phyloP scores from a whole-genome alignment of 192 early-diverging fungal genomes.

The Coemansia sp. region DNA sequence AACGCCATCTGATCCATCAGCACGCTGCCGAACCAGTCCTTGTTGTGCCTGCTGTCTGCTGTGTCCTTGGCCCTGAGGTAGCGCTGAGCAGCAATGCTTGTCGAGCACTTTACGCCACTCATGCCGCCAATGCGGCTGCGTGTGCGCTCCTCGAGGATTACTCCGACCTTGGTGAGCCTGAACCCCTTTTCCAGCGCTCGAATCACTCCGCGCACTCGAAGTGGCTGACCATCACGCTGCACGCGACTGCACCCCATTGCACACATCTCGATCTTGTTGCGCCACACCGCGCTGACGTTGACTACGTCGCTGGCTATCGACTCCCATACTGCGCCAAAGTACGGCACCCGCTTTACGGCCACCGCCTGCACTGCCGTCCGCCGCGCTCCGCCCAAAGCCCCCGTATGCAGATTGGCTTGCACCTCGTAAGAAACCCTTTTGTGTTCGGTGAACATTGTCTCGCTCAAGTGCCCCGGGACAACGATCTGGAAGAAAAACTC shows the following conservation, averaged over 20 bases:
- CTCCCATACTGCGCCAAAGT: conserved; percentile 42
- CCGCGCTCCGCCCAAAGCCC: conserved; percentile 12
- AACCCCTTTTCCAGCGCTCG: conserved; percentile 49
- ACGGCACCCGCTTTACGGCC: conserved; percentile 49
- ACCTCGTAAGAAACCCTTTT: conserved; percentile 44
- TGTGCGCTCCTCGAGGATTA: conserved; percentile 50
- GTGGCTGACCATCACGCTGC: conserved; percentile 38
- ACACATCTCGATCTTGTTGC: conserved; percentile 47
- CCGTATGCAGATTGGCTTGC: conserved; percentile 19
- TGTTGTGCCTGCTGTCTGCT: background rate
- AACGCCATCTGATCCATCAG: conserved; percentile 49
- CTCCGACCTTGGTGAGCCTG: conserved; percentile 37
- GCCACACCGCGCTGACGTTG: conserved; percentile 45
- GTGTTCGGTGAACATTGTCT: conserved; percentile 52
- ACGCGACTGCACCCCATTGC: conserved; percentile 49
- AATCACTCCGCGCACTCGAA: conserved; percentile 37
- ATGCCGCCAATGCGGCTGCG: conserved; percentile 16
- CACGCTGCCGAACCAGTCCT: conserved; percentile 20
- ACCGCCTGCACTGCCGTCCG: conserved; percentile 23
- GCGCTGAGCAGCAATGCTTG: conserved; percentile 25
- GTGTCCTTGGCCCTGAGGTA: conserved; percentile 28
- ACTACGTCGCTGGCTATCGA: conserved; percentile 42
- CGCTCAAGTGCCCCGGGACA: conserved; percentile 39
- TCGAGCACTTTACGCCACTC: conserved; percentile 22
- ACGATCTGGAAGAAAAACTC: conserved; percentile 48